Evolutionary conservation across 225 moss, liverwort and hornwort species (phyloP).

Genomic region (Polytrichum commune): DNA sequence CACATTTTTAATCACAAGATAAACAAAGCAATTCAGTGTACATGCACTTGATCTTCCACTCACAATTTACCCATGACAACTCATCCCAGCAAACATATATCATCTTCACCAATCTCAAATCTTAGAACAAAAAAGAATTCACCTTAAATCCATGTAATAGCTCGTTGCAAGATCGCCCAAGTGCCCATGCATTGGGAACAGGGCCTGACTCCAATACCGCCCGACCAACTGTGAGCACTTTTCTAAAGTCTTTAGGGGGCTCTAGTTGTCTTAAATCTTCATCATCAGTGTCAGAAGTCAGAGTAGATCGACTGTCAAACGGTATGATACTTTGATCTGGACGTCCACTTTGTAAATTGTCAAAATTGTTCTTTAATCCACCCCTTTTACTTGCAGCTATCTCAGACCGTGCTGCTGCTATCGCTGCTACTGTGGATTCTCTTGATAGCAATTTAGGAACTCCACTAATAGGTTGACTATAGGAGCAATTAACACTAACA

Average conservation of each 20-base stretch:
- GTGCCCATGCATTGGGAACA: slow-evolving; percentile 47
- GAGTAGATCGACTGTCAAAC: slow-evolving; percentile 34
- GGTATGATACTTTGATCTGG: slow-evolving; percentile 30
- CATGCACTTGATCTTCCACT: too few relatives aligned
- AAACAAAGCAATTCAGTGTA: too few relatives aligned
- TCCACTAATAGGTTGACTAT: slow-evolving; percentile 25
- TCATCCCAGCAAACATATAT: too few relatives aligned
- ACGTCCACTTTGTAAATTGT: slow-evolving; percentile 27
- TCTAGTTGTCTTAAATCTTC: slow-evolving; percentile 26
- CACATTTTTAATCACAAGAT: too few relatives aligned
- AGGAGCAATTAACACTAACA: slow-evolving; percentile 26
- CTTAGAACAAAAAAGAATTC: background rate
- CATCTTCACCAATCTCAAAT: too few relatives aligned
- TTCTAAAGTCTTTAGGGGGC: slow-evolving; percentile 27
- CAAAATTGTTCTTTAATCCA: slow-evolving; percentile 21
- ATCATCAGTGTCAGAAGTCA: slow-evolving; percentile 48
- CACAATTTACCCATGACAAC: too few relatives aligned
- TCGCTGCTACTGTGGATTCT: slow-evolving; percentile 45
- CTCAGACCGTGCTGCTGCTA: slow-evolving; percentile 40
- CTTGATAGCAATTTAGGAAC: slow-evolving; percentile 28
- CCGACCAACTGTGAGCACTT: slow-evolving; percentile 30
- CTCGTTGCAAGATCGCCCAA: slow-evolving; percentile 42
- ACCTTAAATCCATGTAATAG: slow-evolving; percentile 36
- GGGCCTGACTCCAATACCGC: slow-evolving; percentile 22
- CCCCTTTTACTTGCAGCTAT: slow-evolving; percentile 47